Percentiles rank a stretch among this genome's conserved stretches.
These are phyloP conservation scores for Candida ipomoeae DNA, from an alignment of 805 yeast species.

Conservation along the genomic window DNA sequence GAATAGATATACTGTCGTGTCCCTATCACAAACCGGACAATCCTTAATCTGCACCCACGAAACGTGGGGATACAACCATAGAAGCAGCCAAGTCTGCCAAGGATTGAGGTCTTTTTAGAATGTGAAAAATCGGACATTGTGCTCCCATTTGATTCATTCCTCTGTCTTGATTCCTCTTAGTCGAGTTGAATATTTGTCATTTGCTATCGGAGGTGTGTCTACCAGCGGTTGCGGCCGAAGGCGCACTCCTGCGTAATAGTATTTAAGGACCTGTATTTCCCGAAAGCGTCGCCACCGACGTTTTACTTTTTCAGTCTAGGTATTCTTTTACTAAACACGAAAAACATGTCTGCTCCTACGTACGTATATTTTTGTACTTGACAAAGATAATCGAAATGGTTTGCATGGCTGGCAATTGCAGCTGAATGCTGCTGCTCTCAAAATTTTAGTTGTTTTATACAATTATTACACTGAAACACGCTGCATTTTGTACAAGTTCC, in stretches of 20 bases:
- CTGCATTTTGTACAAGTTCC: not conserved
- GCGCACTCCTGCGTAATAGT: constrained; percentile 14
- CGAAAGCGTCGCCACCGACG: constrained; percentile 7
- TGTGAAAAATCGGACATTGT: not conserved
- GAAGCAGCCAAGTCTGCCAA: not conserved
- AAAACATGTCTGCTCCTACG: constrained; percentile 41
- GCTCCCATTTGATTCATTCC: not conserved
- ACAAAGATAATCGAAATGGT: too few relatives aligned
- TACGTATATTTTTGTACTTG: constrained; percentile 22
- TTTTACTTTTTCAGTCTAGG: constrained; percentile 6
- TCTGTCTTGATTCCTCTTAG: not conserved
- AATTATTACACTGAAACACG: not conserved
- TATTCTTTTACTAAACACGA: constrained; percentile 2
- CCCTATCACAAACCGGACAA: not conserved
- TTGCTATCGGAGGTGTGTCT: constrained; percentile 4
- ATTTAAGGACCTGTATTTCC: constrained; percentile 13
- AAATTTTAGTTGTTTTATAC: not conserved
- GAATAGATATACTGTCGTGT: not conserved
- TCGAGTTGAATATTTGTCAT: not conserved
- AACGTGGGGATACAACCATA: not conserved
- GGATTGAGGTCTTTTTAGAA: not conserved
- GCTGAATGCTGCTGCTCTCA: not conserved
- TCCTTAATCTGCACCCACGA: not conserved
- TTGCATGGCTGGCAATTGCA: not conserved
- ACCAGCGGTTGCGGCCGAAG: constrained; percentile 5